Evolutionary conservation across 441 rosid species (phyloP), one percentile per base, ranked within the genome.

Genomic region (Adansonia gregorii): DNA sequence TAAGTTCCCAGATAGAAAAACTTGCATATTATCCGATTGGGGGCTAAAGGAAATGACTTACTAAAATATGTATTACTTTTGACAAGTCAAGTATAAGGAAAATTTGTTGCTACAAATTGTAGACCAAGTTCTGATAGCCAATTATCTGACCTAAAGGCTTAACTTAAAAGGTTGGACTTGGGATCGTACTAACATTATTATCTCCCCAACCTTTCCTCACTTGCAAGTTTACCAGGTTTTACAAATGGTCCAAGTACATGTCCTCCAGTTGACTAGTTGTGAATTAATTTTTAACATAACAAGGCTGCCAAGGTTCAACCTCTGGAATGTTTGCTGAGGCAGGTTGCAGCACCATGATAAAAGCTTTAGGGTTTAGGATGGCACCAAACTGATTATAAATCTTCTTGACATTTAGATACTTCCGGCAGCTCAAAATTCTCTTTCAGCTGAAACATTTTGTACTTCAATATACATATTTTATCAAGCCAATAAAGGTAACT

Each of bases 231-330:
- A 15, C 19, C n/a, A 43, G 49, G 69, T 48, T 65, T 17, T 65
- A 65, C 12, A 65, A 65, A 65, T 41, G 24, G 69, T 39, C 45
- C 69, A 65, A 17, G 69, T 39, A 39, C 69, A 39, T 39, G 22
- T n/a, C 12, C 11, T 65, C 69, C 69, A 39, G 69, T 65, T 65
- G 49, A 39, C 69, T 39, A 65, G 20, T 65, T 65, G 69, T 15
- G 20, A 65, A 39, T 39, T 39, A 39, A 65, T 65, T 65, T 65
- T 65, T 6, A 17, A 39, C 69, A 14, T 39, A 65, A 65, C 69
- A 64, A 39, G 68, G 68, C 12, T 35, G 11, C 48, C 11, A 64
- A 64, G 68, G 46, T 15, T 64, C 12, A 41, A 64, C 6, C 12
- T n/a, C 46, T 0, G 19, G 20, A 27, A 41, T 17, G n/a, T 35